Conservation (phyloP, 2,329 filamentous ascomycete genomes). For the Neonectria magnoliae region DNA sequence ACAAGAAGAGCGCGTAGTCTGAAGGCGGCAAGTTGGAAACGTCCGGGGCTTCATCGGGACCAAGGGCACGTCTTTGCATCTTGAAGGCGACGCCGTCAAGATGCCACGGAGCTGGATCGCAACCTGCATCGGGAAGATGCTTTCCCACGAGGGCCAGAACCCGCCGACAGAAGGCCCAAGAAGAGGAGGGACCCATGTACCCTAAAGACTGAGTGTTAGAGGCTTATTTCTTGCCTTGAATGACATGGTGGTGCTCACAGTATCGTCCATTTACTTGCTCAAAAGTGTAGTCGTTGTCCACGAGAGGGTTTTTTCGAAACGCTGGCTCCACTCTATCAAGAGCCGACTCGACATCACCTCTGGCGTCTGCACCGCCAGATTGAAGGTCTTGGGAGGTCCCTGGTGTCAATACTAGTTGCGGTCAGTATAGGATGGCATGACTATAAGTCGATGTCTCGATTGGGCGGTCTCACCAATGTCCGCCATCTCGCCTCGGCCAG, state of each 20-base stretch:
- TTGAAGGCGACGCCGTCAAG: constrained; percentile 40
- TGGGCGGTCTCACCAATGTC: not conserved
- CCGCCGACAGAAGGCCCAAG: constrained; percentile 40
- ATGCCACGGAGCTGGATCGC: constrained; percentile 39
- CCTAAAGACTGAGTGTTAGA: constrained; percentile 13
- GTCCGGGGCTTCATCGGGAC: constrained; percentile 35
- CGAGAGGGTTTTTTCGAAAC: constrained; percentile 39
- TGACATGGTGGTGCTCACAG: constrained; percentile 1
- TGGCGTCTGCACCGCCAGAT: not conserved
- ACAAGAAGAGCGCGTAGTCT: constrained; percentile 37
- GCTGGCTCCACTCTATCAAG: constrained; percentile 33
- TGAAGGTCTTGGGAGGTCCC: constrained; percentile 25
- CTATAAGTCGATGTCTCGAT: not conserved
- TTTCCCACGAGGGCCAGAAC: constrained; percentile 39
- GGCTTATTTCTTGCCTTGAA: not conserved
- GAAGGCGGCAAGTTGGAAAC: constrained; percentile 35
- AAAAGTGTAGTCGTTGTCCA: constrained; percentile 40
- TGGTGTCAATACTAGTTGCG: not conserved
- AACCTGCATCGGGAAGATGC: constrained; percentile 36
- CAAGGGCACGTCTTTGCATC: constrained; percentile 33
- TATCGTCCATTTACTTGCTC: constrained; percentile 35
- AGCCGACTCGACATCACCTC: constrained; percentile 9
- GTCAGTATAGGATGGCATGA: not conserved
- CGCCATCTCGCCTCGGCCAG: not conserved
- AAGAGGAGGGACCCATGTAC: constrained; percentile 43